Evolutionary conservation across 306 rosid genomes (phyloP), one percentile per base, ranked within the genome.

Genomic region (Fagus crenata): DNA sequence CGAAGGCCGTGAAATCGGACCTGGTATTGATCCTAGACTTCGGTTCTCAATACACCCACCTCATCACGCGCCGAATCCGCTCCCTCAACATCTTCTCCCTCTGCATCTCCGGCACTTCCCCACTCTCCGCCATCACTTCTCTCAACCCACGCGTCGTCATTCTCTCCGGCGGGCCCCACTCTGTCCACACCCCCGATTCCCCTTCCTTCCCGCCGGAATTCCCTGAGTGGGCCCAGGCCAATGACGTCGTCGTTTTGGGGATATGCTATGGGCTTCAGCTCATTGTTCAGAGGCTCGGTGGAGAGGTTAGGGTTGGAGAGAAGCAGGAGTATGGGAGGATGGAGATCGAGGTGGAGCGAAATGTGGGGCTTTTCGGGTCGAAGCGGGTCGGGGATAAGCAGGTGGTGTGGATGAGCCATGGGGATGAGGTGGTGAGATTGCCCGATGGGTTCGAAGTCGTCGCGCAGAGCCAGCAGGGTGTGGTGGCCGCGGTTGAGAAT

Each of bases 91-190:
- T 90, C 40, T 95, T 92, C 85, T 92, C 99, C 59, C 97, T 92
- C 85, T 92, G 97, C 78, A 80, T 95, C 55, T 87, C 93, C 42
- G 97, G 99, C 69, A 95, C 97, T 7, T 86, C 91, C 4, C 31
- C 93, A 22, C 97, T 95, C 53, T 13, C 80, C 22, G 4, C 93
- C 91, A 89, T 95, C 81, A 32, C 86, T 35, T 86, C 81, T 13
- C 96, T 83, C 77, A 87, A 87, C 7, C 99, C 99, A 28, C 63
- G 82, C 58, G 92, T 92, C 56, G 93, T 95, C 70, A 86, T 95
- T 36, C 96, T 95, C 81, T 95, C 99, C 36, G 99, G 99, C 2
- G 99, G 99, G 0, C 99, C 99, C 61, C 97, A 95, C 87, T 95
- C 97, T 7, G 99, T 95, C 43, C 99, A 95, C 82, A 84, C 97